Base-by-base conservation (phyloP, 495 filamentous ascomycete genomes). In the Articulospora tetracladia region DNA sequence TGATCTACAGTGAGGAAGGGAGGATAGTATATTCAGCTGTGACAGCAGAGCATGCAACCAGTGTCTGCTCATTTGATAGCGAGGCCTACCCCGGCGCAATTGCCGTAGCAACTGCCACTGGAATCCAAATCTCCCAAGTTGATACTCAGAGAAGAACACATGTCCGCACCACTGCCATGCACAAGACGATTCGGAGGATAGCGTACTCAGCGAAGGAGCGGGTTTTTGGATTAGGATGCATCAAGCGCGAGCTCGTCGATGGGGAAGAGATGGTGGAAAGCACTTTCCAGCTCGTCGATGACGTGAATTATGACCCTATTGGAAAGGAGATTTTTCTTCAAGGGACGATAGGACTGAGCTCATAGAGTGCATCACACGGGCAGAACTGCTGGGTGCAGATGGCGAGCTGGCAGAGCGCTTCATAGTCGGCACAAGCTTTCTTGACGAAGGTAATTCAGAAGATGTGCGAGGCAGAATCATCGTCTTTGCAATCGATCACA, bases 21-120 rank as follows among this genome's bases (percentile, higher is more conserved):
- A 82, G 93, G 12, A 86, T 97, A 26, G 86, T 96, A 7, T 99
- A 94, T 77, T 96, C 92, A 19, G 91, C 95, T 1, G 88, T 97
- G n/a, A 98, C 96, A 53, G 92, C 92, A 1, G 90, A 96, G 65
- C 85, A 91, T 51, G 88, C 92, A 4, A 83, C 84, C 4, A 86
- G 83, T 36, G 80, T 98, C 26, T 94, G 90, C 64, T 79, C 89
- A 7, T 93, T 99, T 62, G 82, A 98, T 70, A 72, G 85, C 15
- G 85, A 86, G 61, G 88, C 88, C 0, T 99, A 89, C 65, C 92
- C 94, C 2, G 80, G 79, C 34, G 84, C 90, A 13, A 86, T 98
- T 39, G 88, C 87, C 2, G 81, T 98, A 32, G 91, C 92, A 6
- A 93, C 91, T 0, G 74, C 85, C 26, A 72, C 76, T 10, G 86